These are phyloP conservation scores for Phytophthora sp. DNA, from an alignment of 352 stramenopile species.

Conservation along the genomic window DNA sequence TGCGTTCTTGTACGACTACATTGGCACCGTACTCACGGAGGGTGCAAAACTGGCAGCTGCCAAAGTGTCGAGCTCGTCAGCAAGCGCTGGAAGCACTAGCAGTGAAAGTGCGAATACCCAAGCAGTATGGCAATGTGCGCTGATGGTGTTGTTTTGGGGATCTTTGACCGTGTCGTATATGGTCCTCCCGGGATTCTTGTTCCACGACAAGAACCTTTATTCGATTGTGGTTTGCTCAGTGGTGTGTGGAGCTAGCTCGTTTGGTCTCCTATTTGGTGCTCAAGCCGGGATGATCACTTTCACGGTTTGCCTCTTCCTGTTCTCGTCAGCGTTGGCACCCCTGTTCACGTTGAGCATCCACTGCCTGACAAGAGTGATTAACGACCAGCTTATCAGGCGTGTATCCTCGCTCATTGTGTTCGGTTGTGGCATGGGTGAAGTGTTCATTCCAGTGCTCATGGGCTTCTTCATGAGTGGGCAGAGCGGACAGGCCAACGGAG, in stretches of 20 bases:
- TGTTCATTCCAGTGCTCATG: constrained; percentile 87
- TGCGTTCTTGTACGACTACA: constrained; percentile 86
- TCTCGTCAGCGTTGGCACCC: constrained; percentile 69
- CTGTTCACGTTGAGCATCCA: constrained; percentile 87
- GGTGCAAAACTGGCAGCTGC: constrained; percentile 15
- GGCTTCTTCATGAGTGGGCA: constrained; percentile 89
- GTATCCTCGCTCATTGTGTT: constrained; percentile 88
- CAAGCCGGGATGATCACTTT: constrained; percentile 63
- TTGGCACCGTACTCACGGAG: constrained; percentile 60
- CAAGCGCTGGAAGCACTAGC: constrained; percentile 19
- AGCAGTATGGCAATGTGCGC: constrained; percentile 62
- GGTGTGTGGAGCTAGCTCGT: constrained; percentile 67
- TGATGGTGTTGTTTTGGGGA: constrained; percentile 81
- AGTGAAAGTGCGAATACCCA: constrained; percentile 23
- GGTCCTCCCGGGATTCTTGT: constrained; percentile 80
- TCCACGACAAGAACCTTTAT: constrained; percentile 79
- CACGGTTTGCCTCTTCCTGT: constrained; percentile 59
- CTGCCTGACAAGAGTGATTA: constrained; percentile 84
- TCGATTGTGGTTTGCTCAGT: constrained; percentile 76
- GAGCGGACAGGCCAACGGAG: constrained; percentile 76
- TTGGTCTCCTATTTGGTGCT: constrained; percentile 68
- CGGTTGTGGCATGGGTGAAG: constrained; percentile 80
- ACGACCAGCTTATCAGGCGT: constrained; percentile 77
- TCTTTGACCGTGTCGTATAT: constrained; percentile 75
- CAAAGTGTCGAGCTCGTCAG: constrained; percentile 9